Conservation (phyloP, 2,329 filamentous ascomycete genomes). For the Tricladium varicosporioides region DNA sequence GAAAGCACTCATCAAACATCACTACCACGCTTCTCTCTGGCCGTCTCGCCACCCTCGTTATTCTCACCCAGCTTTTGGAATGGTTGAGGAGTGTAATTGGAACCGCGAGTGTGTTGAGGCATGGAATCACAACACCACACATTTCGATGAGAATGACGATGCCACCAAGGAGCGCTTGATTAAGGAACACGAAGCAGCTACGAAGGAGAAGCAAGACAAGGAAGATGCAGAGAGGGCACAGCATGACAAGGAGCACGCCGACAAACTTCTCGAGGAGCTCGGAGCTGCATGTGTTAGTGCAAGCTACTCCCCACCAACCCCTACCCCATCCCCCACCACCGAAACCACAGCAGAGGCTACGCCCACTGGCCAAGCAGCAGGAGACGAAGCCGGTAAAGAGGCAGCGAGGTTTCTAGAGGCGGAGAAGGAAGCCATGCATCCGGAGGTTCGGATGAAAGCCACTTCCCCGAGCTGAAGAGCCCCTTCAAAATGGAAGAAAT, state of each 20-base stretch:
- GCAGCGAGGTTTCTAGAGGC: too few species aligned
- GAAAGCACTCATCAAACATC: slow-evolving; percentile 65
- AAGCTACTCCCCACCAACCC: too few species aligned
- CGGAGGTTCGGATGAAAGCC: too few species aligned
- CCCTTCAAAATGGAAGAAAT: too few species aligned
- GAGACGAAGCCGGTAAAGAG: too few species aligned
- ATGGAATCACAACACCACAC: slow-evolving; percentile 62
- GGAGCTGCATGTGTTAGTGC: neutral
- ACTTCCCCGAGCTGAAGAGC: too few species aligned
- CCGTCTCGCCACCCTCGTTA: slow-evolving; percentile 62
- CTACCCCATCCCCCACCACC: too few species aligned
- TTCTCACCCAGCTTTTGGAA: slow-evolving; percentile 63
- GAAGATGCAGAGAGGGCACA: slow-evolving; percentile 13
- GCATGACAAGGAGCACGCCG: slow-evolving; percentile 5
- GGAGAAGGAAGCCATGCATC: too few species aligned
- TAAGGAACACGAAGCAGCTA: slow-evolving; percentile 1
- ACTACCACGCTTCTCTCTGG: slow-evolving; percentile 72
- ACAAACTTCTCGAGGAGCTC: neutral
- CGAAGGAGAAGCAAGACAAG: slow-evolving; percentile 5
- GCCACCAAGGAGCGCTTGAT: slow-evolving; percentile 52
- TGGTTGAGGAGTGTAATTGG: slow-evolving; percentile 70
- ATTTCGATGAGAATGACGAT: slow-evolving; percentile 53
- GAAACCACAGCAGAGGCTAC: too few species aligned
- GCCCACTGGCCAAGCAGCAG: too few species aligned
- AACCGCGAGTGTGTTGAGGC: slow-evolving; percentile 56